Evolutionary conservation across 176 grass and related monocot species (phyloP).

Genomic region (Cenchrus fungigraminus): DNA sequence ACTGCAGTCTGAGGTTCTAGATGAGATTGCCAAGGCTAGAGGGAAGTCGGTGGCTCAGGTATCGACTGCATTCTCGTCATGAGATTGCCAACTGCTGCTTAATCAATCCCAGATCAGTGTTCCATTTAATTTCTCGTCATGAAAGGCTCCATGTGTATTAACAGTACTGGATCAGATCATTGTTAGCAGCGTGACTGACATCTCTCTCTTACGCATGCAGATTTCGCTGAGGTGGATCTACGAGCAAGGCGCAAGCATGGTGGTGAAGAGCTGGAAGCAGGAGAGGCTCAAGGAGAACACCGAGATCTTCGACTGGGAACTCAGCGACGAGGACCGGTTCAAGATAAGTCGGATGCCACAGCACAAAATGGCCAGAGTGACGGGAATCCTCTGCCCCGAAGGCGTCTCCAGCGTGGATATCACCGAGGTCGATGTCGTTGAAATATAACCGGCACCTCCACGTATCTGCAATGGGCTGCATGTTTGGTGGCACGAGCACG

Average conservation of each 20-base stretch:
- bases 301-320: conserved; percentile 58
- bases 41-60: conserved; percentile 76
- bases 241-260: conserved; percentile 66
- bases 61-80: not conserved
- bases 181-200: not conserved
- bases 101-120: not conserved
- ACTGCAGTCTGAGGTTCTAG: conserved; percentile 46
- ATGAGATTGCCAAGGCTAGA: conserved; percentile 54
- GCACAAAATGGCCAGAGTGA: conserved; percentile 24
- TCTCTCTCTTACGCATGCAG: conserved; percentile 22
- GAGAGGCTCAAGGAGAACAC: conserved; percentile 57
- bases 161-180: not conserved
- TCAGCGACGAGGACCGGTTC: conserved; percentile 50
- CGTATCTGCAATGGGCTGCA: too few relatives aligned
- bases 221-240: conserved; percentile 68
- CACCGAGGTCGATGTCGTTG: conserved; percentile 47
- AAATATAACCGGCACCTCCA: conserved; percentile 29
- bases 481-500: not conserved
- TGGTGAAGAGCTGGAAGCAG: conserved; percentile 59
- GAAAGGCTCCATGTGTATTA: not conserved
- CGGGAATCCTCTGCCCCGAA: conserved; percentile 35
- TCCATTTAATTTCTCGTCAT: not conserved
- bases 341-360: conserved; percentile 55
- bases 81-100: not conserved
- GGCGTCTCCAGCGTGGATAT: conserved; percentile 43